Conservation (phyloP, 768 basidiomycete species). For the Collybia sp. region DNA sequence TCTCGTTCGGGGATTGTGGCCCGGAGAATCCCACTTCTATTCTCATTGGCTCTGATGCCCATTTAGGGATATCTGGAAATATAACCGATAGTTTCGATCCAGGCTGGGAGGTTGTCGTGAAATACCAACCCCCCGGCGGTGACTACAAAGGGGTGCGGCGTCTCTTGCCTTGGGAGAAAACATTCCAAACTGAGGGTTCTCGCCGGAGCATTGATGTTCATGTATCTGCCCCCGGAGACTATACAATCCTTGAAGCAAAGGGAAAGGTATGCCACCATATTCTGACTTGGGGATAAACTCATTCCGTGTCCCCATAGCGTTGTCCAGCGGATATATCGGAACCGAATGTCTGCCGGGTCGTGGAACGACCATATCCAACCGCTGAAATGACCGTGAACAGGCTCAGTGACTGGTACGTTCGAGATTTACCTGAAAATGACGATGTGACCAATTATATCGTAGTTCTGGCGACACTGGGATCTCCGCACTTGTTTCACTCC, state of each 20-base stretch:
- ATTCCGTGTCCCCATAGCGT: constrained; percentile 28
- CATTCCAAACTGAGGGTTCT: constrained; percentile 40
- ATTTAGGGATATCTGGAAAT: constrained; percentile 44
- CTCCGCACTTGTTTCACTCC: constrained; percentile 74
- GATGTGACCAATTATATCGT: background rate
- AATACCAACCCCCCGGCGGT: constrained; percentile 45
- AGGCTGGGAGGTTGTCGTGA: constrained; percentile 58
- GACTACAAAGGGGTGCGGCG: constrained; percentile 31
- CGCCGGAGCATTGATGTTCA: constrained; percentile 40
- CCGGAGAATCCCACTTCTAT: constrained; percentile 60
- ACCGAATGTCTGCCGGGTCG: constrained; percentile 70
- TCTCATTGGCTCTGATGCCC: constrained; percentile 59
- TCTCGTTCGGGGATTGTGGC: constrained; percentile 68
- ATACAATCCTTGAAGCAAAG: constrained; percentile 59
- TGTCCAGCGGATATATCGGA: constrained; percentile 78
- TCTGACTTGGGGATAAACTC: background rate
- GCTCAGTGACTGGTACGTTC: constrained; percentile 75
- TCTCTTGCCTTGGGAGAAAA: constrained; percentile 56
- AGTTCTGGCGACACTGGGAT: constrained; percentile 89
- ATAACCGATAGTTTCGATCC: constrained; percentile 52
- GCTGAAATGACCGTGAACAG: constrained; percentile 83
- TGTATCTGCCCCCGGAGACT: constrained; percentile 66
- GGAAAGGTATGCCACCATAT: constrained; percentile 46
- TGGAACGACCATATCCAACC: constrained; percentile 65
- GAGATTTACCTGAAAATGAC: background rate